Base-by-base conservation (phyloP, 1,139 yeast genomes). In the Blastobotrys serpentis region DNA sequence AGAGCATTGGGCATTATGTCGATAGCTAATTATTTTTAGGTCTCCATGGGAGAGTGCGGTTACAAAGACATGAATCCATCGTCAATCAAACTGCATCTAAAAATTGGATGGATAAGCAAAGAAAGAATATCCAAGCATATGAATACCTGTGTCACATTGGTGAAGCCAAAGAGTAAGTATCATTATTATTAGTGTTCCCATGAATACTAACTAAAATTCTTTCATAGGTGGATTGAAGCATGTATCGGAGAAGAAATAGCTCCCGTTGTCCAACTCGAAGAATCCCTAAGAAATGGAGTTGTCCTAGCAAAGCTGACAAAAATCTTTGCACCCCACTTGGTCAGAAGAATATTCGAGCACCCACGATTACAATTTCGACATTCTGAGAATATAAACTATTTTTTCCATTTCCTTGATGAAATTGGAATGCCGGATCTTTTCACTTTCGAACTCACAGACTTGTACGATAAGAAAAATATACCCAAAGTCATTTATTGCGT, bases 401-500 rank as follows among this genome's bases (percentile, higher is more conserved):
- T 92, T 66, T 84, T 92, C 64, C 76, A 79, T 22, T 78, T 92
- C 51, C 71, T 88, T 34, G 85, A 81, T 48, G 78, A 73, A 54
- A 76, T 88, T 55, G 82, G 81, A 29, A 81, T 92, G 56, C 98
- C 98, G 0, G 94, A 70, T 17, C 73, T 89, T 47, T 92, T 90
- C 64, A 76, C 88, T 42, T 92, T 92, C 63, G 98, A 90, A 64
- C 75, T 90, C 51, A 89, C 96, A 1, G 99, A 92, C 68, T 73
- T 92, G 39, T 94, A 89, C 67, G 98, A 92, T 64, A 86, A 86
- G 60, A 90, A 89, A 60, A 87, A 92, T 61, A 79, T 90, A 18
- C 98, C 98, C 17, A 90, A 88, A 62, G 98, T 94, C 18, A 86
- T 94, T 67, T 90, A 89, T 65, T 89, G 98, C 60, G 72, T 92